Evolutionary conservation across 306 rosid genomes (phyloP), one percentile per base, ranked within the genome.

Genomic region (Prunus davidiana): DNA sequence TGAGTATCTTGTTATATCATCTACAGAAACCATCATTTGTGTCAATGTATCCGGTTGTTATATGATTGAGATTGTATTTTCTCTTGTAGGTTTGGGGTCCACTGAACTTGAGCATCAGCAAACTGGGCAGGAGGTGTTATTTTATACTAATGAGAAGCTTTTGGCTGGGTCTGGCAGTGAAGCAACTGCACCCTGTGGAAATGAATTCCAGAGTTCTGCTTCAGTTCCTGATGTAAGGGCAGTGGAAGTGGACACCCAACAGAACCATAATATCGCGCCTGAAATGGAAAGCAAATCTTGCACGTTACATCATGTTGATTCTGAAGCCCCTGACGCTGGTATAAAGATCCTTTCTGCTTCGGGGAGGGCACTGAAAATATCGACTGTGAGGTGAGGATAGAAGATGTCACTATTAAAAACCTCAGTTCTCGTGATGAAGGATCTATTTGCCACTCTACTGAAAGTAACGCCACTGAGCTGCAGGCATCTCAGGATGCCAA

Each of bases 1-100:
- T 13, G 47, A 46, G 19, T 45, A 12, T 30, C n/a, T 18, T 27
- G 51, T 8, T 16, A 32, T 18, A 38, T 57, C 76, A 62, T 38
- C 43, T 38, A 38, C 43, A 7, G 43, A 38, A 38, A 38, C 43
- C 49, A 34, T 52, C 54, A 51, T 80, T 81, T 77, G 64, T 32
- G 56, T 74, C 69, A 51, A 19, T 80, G 15, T 80, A n/a, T 71
- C 18, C 12, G 24, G 12, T 25, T 77, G 27, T 34, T 45, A 56
- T 45, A 61, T 69, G 38, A 20, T 12, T 62, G n/a, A 58, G 4
- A 8, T 50, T 76, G 50, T 47, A 46, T 79, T 58, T 24, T 2
- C 14, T 85, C 66, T 74, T 83, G 80, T 82, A 91, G 98, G 81
- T 81, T 75, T 62, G 65, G 49, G 41, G 52, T 63, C 71, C 64